Evolutionary conservation across 768 basidiomycete genomes (phyloP).

Genomic region (Kwoniella dejecticola): DNA sequence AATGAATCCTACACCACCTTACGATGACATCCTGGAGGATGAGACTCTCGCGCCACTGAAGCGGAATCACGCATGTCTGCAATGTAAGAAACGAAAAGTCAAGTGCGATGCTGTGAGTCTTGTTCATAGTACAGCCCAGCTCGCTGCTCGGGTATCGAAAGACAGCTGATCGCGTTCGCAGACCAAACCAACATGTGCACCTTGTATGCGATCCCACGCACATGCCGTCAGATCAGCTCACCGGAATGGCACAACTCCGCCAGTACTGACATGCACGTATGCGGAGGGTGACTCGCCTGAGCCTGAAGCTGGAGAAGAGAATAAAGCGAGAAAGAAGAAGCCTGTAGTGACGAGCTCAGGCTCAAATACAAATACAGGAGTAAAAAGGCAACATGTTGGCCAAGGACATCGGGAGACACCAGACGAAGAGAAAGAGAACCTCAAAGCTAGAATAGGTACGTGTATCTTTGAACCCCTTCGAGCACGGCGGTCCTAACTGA

Average conservation of each 20-base stretch:
- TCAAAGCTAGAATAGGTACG: constrained; percentile 41
- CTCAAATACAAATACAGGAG: neutral
- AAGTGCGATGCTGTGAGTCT: constrained; percentile 51
- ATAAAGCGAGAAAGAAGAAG: constrained; percentile 12
- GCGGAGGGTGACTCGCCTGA: constrained; percentile 29
- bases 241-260: constrained; percentile 31
- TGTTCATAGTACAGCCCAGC: neutral
- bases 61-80: constrained; percentile 53
- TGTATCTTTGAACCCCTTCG: too few species aligned
- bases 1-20: constrained; percentile 22
- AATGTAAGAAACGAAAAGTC: constrained; percentile 53
- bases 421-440: constrained; percentile 39
- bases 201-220: constrained; percentile 46
- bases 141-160: neutral
- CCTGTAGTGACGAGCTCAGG: constrained; percentile 6
- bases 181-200: constrained; percentile 36
- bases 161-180: neutral
- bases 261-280: constrained; percentile 40
- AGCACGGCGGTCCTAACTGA: too few species aligned
- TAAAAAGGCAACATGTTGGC: constrained; percentile 11
- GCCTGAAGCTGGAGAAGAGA: constrained; percentile 1
- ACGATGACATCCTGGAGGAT: constrained; percentile 27
- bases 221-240: constrained; percentile 47
- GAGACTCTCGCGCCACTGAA: constrained; percentile 36
- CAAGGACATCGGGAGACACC: constrained; percentile 24